Conservation (phyloP, 441 rosid genomes). For the Bruguiera hainesii region DNA sequence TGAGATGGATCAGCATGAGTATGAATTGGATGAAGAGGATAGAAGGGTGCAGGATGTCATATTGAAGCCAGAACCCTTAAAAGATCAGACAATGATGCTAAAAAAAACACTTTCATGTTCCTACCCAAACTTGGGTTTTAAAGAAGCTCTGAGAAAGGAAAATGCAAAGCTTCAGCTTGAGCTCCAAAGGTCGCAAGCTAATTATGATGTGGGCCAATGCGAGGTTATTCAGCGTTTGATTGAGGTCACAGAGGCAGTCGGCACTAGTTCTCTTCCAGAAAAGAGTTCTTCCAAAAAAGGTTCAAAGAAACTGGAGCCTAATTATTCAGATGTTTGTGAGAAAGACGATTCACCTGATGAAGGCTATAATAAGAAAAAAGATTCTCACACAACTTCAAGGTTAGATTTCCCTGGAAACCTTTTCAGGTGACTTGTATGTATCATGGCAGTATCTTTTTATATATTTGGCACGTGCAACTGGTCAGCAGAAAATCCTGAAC, state of each 20-base stretch:
- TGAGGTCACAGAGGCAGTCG: conserved; percentile 65
- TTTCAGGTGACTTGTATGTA: background rate
- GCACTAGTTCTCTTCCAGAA: conserved; percentile 36
- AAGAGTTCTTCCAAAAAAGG: conserved; percentile 44
- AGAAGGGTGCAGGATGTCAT: conserved; percentile 75
- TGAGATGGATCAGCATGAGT: conserved; percentile 79
- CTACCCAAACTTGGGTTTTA: conserved; percentile 73
- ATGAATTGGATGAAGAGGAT: conserved; percentile 86
- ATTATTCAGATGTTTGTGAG: conserved; percentile 41
- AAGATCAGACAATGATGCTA: conserved; percentile 55
- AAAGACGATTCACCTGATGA: conserved; percentile 40
- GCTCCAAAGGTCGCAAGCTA: conserved; percentile 68
- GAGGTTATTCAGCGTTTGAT: conserved; percentile 78
- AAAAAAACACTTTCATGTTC: conserved; percentile 78
- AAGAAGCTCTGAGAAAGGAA: conserved; percentile 70
- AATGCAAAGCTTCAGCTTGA: conserved; percentile 67
- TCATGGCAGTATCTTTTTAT: background rate
- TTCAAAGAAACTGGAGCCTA: conserved; percentile 47
- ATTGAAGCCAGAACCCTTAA: conserved; percentile 61
- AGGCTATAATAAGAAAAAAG: conserved; percentile 43
- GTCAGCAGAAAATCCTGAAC: background rate
- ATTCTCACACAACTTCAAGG: conserved; percentile 58
- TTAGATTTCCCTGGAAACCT: conserved; percentile 24
- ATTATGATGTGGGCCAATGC: conserved; percentile 61
- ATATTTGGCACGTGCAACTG: too few relatives aligned